Evolutionary conservation across 306 rosid genomes (phyloP).

Genomic region (Quillaja saponaria): DNA sequence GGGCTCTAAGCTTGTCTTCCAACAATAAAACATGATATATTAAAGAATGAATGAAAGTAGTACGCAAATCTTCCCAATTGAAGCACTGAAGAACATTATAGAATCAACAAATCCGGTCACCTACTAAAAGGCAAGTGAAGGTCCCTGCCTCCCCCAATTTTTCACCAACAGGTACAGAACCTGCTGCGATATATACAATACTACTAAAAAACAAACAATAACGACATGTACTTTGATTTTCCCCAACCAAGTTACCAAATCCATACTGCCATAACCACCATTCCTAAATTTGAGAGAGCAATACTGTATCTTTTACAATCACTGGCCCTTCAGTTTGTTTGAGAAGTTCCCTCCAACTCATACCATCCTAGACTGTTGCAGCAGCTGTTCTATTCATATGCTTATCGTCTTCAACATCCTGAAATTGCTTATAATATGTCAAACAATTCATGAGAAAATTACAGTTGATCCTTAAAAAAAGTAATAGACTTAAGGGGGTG

Average conservation of each 20-base stretch:
- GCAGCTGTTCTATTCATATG: slow-evolving; percentile 40
- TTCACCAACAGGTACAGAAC: slow-evolving; percentile 6
- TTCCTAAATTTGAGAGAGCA: slow-evolving; percentile 26
- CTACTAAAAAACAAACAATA: slow-evolving; percentile 39
- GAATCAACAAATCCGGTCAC: slow-evolving; percentile 35
- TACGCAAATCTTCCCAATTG: too few species aligned
- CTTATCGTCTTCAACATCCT: slow-evolving; percentile 95
- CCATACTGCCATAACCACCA: slow-evolving; percentile 30
- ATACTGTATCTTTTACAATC: slow-evolving; percentile 20
- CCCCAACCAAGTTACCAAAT: slow-evolving; percentile 29
- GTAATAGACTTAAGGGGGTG: neutral
- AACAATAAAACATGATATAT: too few species aligned
- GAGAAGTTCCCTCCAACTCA: neutral
- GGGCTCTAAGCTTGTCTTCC: too few species aligned
- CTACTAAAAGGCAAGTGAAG: slow-evolving; percentile 58
- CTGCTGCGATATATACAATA: slow-evolving; percentile 30
- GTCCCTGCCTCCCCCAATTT: slow-evolving; percentile 13
- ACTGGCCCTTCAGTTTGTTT: slow-evolving; percentile 11
- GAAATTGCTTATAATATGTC: slow-evolving; percentile 31
- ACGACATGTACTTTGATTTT: slow-evolving; percentile 27
- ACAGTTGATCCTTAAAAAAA: neutral
- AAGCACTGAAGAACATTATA: slow-evolving; percentile 28
- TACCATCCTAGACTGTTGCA: slow-evolving; percentile 31
- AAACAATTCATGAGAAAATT: neutral
- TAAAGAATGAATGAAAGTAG: too few species aligned